A percentile compares a stretch with the other conserved stretches of the same genome.
phyloP scores from a whole-genome alignment of 2,329 filamentous ascomycete species.

The Macrophomina phaseolina region DNA sequence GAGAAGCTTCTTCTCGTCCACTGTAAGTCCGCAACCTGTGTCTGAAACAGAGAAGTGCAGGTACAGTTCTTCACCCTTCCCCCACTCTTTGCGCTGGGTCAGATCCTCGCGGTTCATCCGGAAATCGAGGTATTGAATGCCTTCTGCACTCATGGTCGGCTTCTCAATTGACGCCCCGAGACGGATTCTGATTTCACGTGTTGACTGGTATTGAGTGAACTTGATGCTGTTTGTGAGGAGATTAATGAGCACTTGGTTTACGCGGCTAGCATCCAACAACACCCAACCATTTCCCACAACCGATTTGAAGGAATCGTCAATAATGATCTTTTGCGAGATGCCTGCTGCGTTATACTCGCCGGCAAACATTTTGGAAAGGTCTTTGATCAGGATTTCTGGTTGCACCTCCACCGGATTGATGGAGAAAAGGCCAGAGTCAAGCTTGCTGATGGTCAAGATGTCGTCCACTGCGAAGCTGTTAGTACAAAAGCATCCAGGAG shows the following conservation, averaged over 20 bases:
- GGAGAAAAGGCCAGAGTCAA: slow-evolving; percentile 35
- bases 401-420: slow-evolving; percentile 33
- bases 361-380: slow-evolving; percentile 35
- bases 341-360: slow-evolving; percentile 33
- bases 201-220: slow-evolving; percentile 35
- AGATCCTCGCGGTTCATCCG: slow-evolving; percentile 22
- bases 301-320: slow-evolving; percentile 28
- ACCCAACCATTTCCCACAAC: slow-evolving; percentile 30
- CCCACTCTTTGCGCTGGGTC: slow-evolving; percentile 36
- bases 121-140: slow-evolving; percentile 24
- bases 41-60: slow-evolving; percentile 40
- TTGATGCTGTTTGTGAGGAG: slow-evolving; percentile 42
- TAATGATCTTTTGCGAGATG: slow-evolving; percentile 27
- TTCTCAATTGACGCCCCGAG: slow-evolving; percentile 35
- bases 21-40: slow-evolving; percentile 40
- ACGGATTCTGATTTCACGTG: slow-evolving; percentile 40
- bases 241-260: slow-evolving; percentile 38
- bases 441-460: slow-evolving; percentile 28
- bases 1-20: slow-evolving; percentile 39
- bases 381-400: slow-evolving; percentile 31
- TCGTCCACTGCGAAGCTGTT: slow-evolving; percentile 21
- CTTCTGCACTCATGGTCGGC: slow-evolving; percentile 17
- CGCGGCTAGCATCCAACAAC: slow-evolving; percentile 29
- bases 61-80: slow-evolving; percentile 36
- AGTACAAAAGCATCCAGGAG: background rate